phyloP scores from a whole-genome alignment of 1,139 yeast genomes.

The Protomyces arabidopsidicola region DNA sequence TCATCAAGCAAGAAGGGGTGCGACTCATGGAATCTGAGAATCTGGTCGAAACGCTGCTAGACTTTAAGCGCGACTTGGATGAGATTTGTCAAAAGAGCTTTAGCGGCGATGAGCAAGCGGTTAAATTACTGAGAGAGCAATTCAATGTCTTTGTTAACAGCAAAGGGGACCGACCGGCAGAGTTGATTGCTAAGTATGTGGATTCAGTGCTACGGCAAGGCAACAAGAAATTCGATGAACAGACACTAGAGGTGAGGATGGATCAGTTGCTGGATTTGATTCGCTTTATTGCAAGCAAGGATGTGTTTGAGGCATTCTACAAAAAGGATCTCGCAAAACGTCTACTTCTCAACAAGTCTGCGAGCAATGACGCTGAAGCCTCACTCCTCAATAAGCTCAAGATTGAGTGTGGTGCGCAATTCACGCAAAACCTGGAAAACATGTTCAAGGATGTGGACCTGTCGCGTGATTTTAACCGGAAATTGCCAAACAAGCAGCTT shows the following conservation, averaged over 20 bases:
- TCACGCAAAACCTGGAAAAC: slow-evolving; percentile 38
- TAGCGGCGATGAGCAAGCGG: slow-evolving; percentile 28
- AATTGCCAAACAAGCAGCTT: slow-evolving; percentile 33
- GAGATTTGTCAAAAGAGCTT: slow-evolving; percentile 29
- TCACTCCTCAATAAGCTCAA: slow-evolving; percentile 37
- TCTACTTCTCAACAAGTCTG: slow-evolving; percentile 38
- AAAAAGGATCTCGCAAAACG: slow-evolving; percentile 42
- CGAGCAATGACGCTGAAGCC: slow-evolving; percentile 37
- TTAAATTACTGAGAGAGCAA: slow-evolving; percentile 34
- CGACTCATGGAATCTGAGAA: neutral
- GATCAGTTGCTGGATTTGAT: slow-evolving; percentile 35
- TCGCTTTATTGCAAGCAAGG: slow-evolving; percentile 40
- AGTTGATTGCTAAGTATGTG: slow-evolving; percentile 42
- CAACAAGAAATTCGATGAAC: slow-evolving; percentile 33
- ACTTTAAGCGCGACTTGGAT: slow-evolving; percentile 32
- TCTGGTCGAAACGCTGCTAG: slow-evolving; percentile 32
- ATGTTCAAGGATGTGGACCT: slow-evolving; percentile 42
- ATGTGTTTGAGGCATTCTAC: slow-evolving; percentile 40
- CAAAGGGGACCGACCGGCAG: slow-evolving; percentile 35
- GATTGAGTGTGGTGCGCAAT: slow-evolving; percentile 39
- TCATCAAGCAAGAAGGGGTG: neutral
- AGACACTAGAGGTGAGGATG: slow-evolving; percentile 33
- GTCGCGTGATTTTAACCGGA: slow-evolving; percentile 34
- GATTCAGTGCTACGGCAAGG: slow-evolving; percentile 38
- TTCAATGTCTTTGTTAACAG: slow-evolving; percentile 36